Base-by-base conservation (phyloP, 78 protist genomes). In the Tieghemostelium lacteum region DNA sequence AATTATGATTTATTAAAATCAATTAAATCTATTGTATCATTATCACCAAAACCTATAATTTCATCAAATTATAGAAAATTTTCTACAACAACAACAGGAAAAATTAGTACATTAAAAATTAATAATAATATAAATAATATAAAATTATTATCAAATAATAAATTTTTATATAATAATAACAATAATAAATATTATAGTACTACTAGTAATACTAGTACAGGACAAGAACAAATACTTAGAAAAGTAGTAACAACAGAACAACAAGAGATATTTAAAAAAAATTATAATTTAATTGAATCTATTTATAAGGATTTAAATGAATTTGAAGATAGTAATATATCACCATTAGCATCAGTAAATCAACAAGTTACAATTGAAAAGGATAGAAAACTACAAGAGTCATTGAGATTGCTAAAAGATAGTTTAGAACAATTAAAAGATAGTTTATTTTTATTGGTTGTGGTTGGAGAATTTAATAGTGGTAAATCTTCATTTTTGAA, bases 381-480 rank as follows among this genome's bases (percentile, higher is more conserved):
- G 10, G n/a, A 45, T 14, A 6, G 10, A 45, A 6, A 45, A 45
- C 6, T 10, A 14, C 52, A 45, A 45, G 45, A 39, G 8, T 71
- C 77, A 34, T 52, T 71, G 22, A 28, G 20, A 52, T 31, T 52
- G 50, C 33, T 92, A 22, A 73, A 83, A 26, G 87, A 75, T 16
- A 50, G 54, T 3, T 37, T 72, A 1, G 88, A 76, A 28, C 92
- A 80, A 52, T 33, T 92, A 33, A 70, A 92, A 28, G 96, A 93
- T 37, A 45, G 60, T 20, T 54, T 85, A n/a, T 93, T 93, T 65
- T 50, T 93, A 40, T 80, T 93, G 74, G 93, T 88, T 0, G 85
- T 93, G 0, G 94, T 93, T 19, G 96, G 96, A 17, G 96, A 93
- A 33, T 93, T 93, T 40, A 93, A 93, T 52, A 83, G 94, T 70